Percentiles rank a stretch among this genome's conserved stretches.
phyloP scores from a whole-genome alignment of 176 grass and related monocot genomes.

The Puccinellia tenuiflora region DNA sequence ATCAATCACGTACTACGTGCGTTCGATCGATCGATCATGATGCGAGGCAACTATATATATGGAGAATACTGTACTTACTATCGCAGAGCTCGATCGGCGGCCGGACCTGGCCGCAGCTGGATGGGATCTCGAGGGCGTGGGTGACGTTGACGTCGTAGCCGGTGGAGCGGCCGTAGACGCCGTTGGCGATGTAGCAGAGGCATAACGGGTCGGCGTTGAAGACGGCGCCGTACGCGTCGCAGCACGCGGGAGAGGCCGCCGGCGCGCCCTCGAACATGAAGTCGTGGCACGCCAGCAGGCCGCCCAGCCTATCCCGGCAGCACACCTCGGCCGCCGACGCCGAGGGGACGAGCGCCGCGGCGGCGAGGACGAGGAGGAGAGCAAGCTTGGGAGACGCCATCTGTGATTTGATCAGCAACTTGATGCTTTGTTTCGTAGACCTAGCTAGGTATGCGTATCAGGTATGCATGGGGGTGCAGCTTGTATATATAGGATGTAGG shows the following conservation, averaged over 20 bases:
- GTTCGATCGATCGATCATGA: not conserved
- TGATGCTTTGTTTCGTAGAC: not conserved
- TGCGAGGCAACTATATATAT: not conserved
- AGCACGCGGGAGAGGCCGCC: constrained; percentile 17
- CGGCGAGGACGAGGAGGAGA: not conserved
- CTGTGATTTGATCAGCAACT: not conserved
- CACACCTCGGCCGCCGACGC: not conserved
- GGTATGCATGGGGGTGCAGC: not conserved
- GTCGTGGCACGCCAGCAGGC: constrained; percentile 16
- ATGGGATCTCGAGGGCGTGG: constrained; percentile 35
- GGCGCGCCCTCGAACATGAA: constrained; percentile 26
- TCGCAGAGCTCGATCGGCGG: constrained; percentile 40
- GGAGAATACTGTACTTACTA: constrained; percentile 7
- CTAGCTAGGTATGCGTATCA: not conserved
- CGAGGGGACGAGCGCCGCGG: not conserved
- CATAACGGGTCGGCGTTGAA: constrained; percentile 34
- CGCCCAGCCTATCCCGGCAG: constrained; percentile 28
- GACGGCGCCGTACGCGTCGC: constrained; percentile 23
- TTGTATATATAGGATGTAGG: not conserved
- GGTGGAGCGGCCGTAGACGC: constrained; percentile 29
- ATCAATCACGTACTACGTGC: too few species aligned
- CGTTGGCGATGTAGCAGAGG: constrained; percentile 54
- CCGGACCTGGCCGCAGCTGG: constrained; percentile 25
- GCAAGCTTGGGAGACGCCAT: not conserved
- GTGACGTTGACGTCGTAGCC: constrained; percentile 28